A percentile compares a stretch with the other conserved stretches of the same genome.
phyloP scores from a whole-genome alignment of 2,329 filamentous ascomycete species.

The Chrysoporthe deuterocubensis region DNA sequence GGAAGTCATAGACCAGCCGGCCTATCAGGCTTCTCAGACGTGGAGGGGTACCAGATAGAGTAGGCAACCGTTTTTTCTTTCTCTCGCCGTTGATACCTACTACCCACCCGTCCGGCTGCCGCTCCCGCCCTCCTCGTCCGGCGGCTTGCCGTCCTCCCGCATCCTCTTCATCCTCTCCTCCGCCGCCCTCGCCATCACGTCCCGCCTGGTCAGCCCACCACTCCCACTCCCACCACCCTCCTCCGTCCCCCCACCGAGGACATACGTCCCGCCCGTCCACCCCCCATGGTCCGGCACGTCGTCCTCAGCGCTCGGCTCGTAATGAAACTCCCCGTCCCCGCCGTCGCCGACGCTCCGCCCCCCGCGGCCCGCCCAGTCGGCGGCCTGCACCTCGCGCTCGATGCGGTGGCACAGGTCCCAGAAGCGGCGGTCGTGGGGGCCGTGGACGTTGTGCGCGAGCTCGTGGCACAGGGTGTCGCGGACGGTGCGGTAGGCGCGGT shows the following conservation, averaged over 20 bases:
- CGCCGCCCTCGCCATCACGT: conserved; percentile 74
- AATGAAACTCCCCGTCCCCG: conserved; percentile 66
- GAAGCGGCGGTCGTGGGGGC: conserved; percentile 83
- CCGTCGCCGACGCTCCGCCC: conserved; percentile 71
- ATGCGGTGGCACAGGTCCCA: conserved; percentile 89
- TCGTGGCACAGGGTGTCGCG: conserved; percentile 94
- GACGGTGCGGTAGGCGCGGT: conserved; percentile 89
- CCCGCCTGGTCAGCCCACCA: conserved; percentile 66
- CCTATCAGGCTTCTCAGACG: too few relatives aligned
- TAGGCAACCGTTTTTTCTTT: too few relatives aligned
- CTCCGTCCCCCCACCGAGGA: conserved; percentile 50
- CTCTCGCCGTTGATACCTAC: too few relatives aligned
- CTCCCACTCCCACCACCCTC: conserved; percentile 31
- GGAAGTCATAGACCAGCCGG: too few relatives aligned
- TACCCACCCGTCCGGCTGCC: conserved; percentile 10
- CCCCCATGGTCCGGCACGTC: conserved; percentile 71
- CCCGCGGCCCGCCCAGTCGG: conserved; percentile 72
- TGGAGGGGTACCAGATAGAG: too few relatives aligned
- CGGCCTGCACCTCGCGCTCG: conserved; percentile 80
- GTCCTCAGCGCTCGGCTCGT: conserved; percentile 57
- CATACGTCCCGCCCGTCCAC: conserved; percentile 80
- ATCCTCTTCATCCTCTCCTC: conserved; percentile 65
- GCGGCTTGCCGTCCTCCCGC: conserved; percentile 34
- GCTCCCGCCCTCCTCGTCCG: conserved; percentile 22
- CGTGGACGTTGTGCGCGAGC: conserved; percentile 87